Evolutionary conservation across 768 basidiomycete species (phyloP).

Genomic region (Jaapia argillacea): DNA sequence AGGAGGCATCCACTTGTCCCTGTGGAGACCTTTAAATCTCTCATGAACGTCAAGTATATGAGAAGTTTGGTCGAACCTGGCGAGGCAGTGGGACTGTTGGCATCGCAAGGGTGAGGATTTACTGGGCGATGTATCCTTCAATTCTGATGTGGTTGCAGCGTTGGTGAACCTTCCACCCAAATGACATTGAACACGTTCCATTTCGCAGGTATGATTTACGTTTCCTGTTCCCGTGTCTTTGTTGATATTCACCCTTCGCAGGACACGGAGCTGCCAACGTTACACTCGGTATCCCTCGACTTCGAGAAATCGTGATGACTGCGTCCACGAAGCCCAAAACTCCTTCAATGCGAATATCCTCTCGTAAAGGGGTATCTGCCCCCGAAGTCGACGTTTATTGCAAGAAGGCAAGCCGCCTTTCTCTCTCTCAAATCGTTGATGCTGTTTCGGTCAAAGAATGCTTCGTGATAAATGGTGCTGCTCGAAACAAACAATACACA

Average conservation of each 20-base stretch:
- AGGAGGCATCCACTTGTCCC: constrained; percentile 37
- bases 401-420: constrained; percentile 78
- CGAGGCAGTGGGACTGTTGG: constrained; percentile 95
- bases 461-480: constrained; percentile 52
- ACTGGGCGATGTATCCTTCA: background rate
- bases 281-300: constrained; percentile 95
- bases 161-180: constrained; percentile 98
- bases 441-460: constrained; percentile 73
- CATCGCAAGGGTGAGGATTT: constrained; percentile 82
- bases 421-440: constrained; percentile 84
- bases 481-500: constrained; percentile 71
- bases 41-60: constrained; percentile 93
- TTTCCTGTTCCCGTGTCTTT: constrained; percentile 3
- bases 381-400: constrained; percentile 69
- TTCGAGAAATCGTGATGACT: constrained; percentile 99
- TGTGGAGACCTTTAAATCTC: constrained; percentile 53
- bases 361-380: constrained; percentile 40
- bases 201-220: constrained; percentile 67
- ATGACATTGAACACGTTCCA: constrained; percentile 99
- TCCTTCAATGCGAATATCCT: constrained; percentile 88
- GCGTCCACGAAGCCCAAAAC: constrained; percentile 94
- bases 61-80: constrained; percentile 92
- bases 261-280: constrained; percentile 99
- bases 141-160: constrained; percentile 35
- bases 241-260: constrained; percentile 20